Base-by-base conservation (phyloP, 768 basidiomycete genomes). In the Macrolepiota fuliginosa region DNA sequence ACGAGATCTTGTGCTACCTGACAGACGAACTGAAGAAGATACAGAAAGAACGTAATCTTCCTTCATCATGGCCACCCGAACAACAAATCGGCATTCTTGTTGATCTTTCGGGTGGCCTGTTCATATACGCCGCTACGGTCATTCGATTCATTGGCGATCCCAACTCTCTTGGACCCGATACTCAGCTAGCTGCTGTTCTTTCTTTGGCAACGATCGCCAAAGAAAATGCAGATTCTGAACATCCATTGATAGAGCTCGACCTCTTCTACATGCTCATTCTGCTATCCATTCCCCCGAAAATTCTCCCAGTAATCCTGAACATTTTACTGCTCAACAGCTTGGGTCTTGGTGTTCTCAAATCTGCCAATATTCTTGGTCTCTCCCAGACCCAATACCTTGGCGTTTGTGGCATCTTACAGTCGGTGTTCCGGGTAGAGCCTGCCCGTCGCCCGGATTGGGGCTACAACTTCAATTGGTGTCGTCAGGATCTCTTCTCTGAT, bases 1-100 rank as follows among this genome's bases (percentile, higher is more conserved):
- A 46, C 37, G 64, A 65, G n/a, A 59, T 65, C 25, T 29, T 57
- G 25, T n/a, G 19, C 15, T 65, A 58, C 42, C 40, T 62, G 15
- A 55, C 52, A 13, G 56, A 62, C 19, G 57, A 58, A 37, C 49
- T 65, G 7, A 9, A 17, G 15, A 35, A 49, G 24, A 54, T 57
- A 24, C 45, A 27, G 9, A 42, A 62, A 25, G 29, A 37, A 4
- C 24, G 29, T 7, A 49, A 24, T 13, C 15, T 49, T 4, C 58
- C 45, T 11, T 49, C 54, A 25, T 56, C 64, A 15, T 64, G 64
- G 64, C 61, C 56, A 17, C 25, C 55, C 13, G 32, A 62, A 32
- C 7, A 37, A 4, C 45, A 53, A 0, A 25, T 64, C 13, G 19
- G 52, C 6, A 49, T 25, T 11, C 52, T 62, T 19, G 55, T 62